These are phyloP conservation scores for Lichtheimia hyalospora DNA, from an alignment of 371 early-diverging fungal genomes.

Conservation along the genomic window DNA sequence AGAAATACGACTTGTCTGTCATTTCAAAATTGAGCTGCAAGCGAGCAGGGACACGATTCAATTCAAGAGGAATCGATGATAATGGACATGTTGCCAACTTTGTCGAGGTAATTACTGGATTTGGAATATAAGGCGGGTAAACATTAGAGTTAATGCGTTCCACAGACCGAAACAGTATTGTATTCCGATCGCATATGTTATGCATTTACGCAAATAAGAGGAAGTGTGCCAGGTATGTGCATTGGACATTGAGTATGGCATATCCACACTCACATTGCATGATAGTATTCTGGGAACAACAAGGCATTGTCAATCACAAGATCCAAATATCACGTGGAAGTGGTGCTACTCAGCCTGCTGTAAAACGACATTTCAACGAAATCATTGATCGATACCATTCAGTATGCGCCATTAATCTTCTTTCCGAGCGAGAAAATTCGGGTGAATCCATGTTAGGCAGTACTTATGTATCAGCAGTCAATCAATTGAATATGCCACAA, in stretches of 20 bases:
- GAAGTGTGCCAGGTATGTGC: constrained; percentile 84
- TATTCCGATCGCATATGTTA: constrained; percentile 56
- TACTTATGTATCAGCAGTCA: constrained; percentile 66
- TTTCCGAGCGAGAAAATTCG: constrained; percentile 67
- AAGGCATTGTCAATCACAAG: constrained; percentile 79
- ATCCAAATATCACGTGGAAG: constrained; percentile 73
- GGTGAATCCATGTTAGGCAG: constrained; percentile 73
- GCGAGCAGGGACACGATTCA: constrained; percentile 95
- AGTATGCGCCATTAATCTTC: constrained; percentile 82
- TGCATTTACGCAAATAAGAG: constrained; percentile 85
- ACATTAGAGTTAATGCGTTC: background rate
- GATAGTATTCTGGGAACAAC: constrained; percentile 93
- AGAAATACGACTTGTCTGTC: constrained; percentile 63
- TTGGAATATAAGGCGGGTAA: background rate
- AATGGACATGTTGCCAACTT: constrained; percentile 97
- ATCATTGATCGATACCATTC: constrained; percentile 72
- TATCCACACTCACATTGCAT: background rate
- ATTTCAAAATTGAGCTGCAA: constrained; percentile 93
- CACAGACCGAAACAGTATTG: constrained; percentile 75
- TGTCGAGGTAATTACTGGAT: constrained; percentile 76
- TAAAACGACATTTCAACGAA: constrained; percentile 80
- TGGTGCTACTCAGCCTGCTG: constrained; percentile 75
- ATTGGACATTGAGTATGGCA: background rate
- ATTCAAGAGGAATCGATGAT: constrained; percentile 96
- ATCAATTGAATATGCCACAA: constrained; percentile 26